Evolutionary conservation across 768 basidiomycete species (phyloP), one percentile per base, ranked within the genome.

Genomic region (Roridomyces roridus): DNA sequence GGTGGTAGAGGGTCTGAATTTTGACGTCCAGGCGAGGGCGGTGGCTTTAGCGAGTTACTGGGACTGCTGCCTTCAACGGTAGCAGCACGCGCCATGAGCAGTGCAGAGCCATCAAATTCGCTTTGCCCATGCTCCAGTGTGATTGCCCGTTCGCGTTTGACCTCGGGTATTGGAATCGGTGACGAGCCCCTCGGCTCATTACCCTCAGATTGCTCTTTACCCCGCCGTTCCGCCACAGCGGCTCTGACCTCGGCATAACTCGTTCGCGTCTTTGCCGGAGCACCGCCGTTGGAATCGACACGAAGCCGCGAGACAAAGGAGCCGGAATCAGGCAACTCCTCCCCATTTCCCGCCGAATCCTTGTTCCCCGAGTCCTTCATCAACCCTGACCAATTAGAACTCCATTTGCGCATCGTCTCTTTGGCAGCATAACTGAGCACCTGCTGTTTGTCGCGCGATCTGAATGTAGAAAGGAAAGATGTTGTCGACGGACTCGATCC

Each of bases 321-420:
- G 3, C 76, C 77, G 46, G 73, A 68, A 44, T 84, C 82, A 15
- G 77, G 68, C 35, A 72, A 57, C 20, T 81, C 81, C 14, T 84
- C 84, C 25, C 67, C 66, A 20, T 62, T 34, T 34, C 11, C 31
- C 41, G 17, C n/a, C n/a, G 67, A 51, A 47, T 63, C 51, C 56
- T 53, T 43, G 44, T 29, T 55, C 42, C 39, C 65, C 61, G 63
- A 70, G 52, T 87, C 85, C 69, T 84, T 87, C 74, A 81, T 85
- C 69, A 86, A 66, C 12, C 79, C 79, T 42, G 83, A 77, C 89
- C 92, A 95, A 55, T 86, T 92, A 24, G 86, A 87, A 21, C 94
- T 88, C 94, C 94, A 96, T 69, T 96, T 96, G 56, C 89, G 86
- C 80, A 97, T 88, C 9, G 91, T 83, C 67, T 97, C 96, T 68